A percentile compares a stretch with the other conserved stretches of the same genome.
phyloP scores from a whole-genome alignment of 176 grass and related monocot species.

The Aegilops tauschii region DNA sequence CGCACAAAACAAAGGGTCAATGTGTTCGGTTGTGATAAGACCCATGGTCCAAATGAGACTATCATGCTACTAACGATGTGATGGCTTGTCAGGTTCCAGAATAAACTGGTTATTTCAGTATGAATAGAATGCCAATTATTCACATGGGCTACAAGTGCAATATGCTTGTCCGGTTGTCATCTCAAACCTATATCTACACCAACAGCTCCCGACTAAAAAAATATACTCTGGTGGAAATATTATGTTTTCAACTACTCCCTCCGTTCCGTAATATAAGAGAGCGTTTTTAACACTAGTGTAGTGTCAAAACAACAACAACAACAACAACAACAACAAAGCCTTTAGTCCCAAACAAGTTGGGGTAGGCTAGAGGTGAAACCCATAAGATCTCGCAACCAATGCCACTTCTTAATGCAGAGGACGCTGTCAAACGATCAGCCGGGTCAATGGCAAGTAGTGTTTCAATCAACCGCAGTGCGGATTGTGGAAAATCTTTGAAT shows the following conservation, averaged over 20 bases:
- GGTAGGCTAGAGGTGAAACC: too few relatives aligned
- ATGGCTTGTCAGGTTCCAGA: slow-evolving; percentile 2
- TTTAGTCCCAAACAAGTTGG: too few relatives aligned
- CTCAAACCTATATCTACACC: background rate
- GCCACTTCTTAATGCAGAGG: slow-evolving; percentile 59
- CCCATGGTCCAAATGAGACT: slow-evolving; percentile 9
- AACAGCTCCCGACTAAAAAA: background rate
- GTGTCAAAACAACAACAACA: too few relatives aligned
- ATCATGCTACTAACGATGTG: background rate
- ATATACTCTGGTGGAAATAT: slow-evolving; percentile 10
- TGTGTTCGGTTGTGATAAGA: slow-evolving; percentile 17
- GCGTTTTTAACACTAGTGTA: too few relatives aligned
- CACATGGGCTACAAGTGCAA: background rate
- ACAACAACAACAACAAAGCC: too few relatives aligned
- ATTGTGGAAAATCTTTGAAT: slow-evolving; percentile 75
- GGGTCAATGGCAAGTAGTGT: slow-evolving; percentile 77
- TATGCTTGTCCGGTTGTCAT: background rate
- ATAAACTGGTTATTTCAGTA: slow-evolving; percentile 3
- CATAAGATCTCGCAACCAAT: too few relatives aligned
- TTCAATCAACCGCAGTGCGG: slow-evolving; percentile 73
- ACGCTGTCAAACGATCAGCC: slow-evolving; percentile 71
- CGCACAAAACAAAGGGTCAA: background rate
- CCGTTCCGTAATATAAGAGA: too few relatives aligned
- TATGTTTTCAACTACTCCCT: background rate
- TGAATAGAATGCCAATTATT: slow-evolving; percentile 1